Conservation (phyloP, 2,329 filamentous ascomycete species). For the Penicillium sp. region DNA sequence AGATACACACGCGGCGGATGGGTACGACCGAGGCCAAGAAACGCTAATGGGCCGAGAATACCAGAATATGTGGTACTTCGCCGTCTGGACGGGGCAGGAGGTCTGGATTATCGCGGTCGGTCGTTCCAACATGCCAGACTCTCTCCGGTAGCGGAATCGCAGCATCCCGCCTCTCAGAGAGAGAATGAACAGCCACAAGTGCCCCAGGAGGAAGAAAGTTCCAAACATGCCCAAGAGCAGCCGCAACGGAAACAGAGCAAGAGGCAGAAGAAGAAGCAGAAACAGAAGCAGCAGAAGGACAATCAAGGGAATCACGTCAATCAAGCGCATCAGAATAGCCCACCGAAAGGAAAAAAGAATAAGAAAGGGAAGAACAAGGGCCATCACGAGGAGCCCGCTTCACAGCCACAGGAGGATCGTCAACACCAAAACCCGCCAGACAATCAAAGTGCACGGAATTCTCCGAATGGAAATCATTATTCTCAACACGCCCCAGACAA, state of each 20-base stretch:
- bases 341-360: not conserved
- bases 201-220: no score
- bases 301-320: not conserved
- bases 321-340: not conserved
- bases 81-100: not conserved
- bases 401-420: not conserved
- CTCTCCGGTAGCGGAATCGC: not conserved
- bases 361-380: not conserved
- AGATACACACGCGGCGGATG: not conserved
- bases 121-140: not conserved
- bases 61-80: not conserved
- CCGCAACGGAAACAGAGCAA: not conserved
- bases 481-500: not conserved
- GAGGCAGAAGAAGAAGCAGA: slow-evolving; percentile 1
- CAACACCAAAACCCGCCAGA: not conserved
- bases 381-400: not conserved
- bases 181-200: not conserved
- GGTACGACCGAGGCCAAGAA: not conserved
- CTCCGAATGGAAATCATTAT: no score
- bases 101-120: not conserved
- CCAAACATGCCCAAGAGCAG: not conserved
- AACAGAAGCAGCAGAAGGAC: not conserved
- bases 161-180: not conserved
- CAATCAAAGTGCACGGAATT: not conserved
- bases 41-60: not conserved